Base-by-base conservation (phyloP, 1,139 yeast species). In the Taphrina wiesneri region DNA sequence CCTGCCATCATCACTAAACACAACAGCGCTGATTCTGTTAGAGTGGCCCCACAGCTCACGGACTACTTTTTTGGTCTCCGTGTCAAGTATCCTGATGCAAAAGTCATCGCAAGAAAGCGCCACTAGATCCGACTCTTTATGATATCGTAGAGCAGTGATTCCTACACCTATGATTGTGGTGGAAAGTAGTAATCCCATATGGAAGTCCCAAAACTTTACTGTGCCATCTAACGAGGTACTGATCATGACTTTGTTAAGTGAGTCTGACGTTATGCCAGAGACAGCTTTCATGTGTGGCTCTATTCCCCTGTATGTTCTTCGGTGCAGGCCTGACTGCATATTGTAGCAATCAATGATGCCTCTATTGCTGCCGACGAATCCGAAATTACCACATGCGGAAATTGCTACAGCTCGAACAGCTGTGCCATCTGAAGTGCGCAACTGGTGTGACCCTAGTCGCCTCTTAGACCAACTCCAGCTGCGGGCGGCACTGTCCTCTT, bases 301-400 rank as follows among this genome's bases (percentile, higher is more conserved):
- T 7, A 32, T 5, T 13, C 47, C 65, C 17, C 60, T 61, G 68
- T 81, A 78, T 71, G 81, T 82, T 73, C 87, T 87, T 71, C 97
- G 83, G 63, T 86, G 77, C 19, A 84, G 76, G 23, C 99, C 99
- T 73, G 96, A 89, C 77, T 95, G 99, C 75, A 95, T 79, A 74
- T 95, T 95, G 77, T 86, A 92, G 15, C 88, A 90, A 32, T 88
- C 92, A 70, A 93, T 87, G n/a, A 90, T 87, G 70, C 99, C 99
- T 49, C 80, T 78, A 1, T 93, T 82, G 3, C 97, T 90, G n/a
- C 98, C 99, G 26, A 95, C 88, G 57, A 93, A 78, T 0, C 88
- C 97, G 77, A 95, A 95, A 75, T 95, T 95, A 46, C 99, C 99
- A 81, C 99, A 95, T 68, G 86, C 89, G 0, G 97, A 88, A 39